phyloP scores from a whole-genome alignment of 2,329 filamentous ascomycete species.

The Bipolaris victoriae region DNA sequence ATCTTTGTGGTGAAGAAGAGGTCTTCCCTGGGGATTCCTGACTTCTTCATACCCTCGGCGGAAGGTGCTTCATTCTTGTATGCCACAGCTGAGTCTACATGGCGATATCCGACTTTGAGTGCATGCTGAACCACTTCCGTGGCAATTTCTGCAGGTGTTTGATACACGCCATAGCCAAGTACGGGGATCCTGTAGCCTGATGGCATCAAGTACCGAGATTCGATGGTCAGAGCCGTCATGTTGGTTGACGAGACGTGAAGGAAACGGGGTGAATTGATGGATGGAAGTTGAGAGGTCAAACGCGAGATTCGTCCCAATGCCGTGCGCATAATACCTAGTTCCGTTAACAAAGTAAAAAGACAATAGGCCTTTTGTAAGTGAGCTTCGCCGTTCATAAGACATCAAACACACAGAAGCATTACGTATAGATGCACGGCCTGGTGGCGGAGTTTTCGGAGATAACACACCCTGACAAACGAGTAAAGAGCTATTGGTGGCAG shows the following conservation, averaged over 20 bases:
- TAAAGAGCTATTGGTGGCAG: neutral
- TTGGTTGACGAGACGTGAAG: constrained; percentile 36
- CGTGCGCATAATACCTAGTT: constrained; percentile 8
- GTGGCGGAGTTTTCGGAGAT: constrained; percentile 6
- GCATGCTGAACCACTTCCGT: constrained; percentile 66
- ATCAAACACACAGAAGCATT: neutral
- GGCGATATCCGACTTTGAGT: constrained; percentile 64
- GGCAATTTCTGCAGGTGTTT: constrained; percentile 60
- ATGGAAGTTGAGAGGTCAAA: constrained; percentile 20
- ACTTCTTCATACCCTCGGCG: constrained; percentile 65
- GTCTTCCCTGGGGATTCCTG: constrained; percentile 62
- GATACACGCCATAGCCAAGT: constrained; percentile 63
- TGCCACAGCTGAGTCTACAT: constrained; percentile 68
- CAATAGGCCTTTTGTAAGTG: neutral
- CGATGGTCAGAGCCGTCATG: constrained; percentile 55
- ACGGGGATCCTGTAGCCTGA: constrained; percentile 67
- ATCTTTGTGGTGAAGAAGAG: constrained; percentile 78
- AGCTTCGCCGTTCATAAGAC: neutral
- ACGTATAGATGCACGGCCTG: neutral
- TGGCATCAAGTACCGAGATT: constrained; percentile 59
- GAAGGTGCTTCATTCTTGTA: constrained; percentile 74
- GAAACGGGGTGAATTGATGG: constrained; percentile 5
- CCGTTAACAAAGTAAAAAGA: neutral
- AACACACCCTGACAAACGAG: constrained; percentile 1
- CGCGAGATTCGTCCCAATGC: constrained; percentile 22